Evolutionary conservation across 2,329 filamentous ascomycete genomes (phyloP).

Genomic region (Aschersonia sp.): DNA sequence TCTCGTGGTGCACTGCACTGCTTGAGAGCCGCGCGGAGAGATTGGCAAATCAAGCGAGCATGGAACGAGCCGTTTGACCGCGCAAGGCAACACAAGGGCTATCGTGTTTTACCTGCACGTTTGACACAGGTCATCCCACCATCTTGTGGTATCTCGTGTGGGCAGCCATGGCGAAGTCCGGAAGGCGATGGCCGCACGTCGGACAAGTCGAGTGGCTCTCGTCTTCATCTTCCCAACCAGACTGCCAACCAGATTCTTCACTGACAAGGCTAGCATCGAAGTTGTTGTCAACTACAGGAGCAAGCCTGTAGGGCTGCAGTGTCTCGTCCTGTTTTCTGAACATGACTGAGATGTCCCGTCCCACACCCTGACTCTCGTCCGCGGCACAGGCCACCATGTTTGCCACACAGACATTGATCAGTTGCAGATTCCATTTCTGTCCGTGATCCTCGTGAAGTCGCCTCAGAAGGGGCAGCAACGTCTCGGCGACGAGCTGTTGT

Average conservation of each 20-base stretch:
- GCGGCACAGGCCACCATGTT: slow-evolving; percentile 57
- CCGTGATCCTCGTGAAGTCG: slow-evolving; percentile 54
- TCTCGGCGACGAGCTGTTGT: slow-evolving; percentile 54
- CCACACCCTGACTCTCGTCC: slow-evolving; percentile 36
- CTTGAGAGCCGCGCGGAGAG: too few species aligned
- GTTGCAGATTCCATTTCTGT: slow-evolving; percentile 60
- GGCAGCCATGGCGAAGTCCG: slow-evolving; percentile 41
- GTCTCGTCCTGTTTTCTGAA: slow-evolving; percentile 61
- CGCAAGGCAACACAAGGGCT: background rate
- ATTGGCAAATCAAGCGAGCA: background rate
- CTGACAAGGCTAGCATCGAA: slow-evolving; percentile 11
- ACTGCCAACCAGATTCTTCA: slow-evolving; percentile 7
- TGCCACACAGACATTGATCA: slow-evolving; percentile 76
- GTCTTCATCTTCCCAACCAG: slow-evolving; percentile 16
- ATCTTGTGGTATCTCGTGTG: slow-evolving; percentile 28
- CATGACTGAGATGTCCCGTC: slow-evolving; percentile 70
- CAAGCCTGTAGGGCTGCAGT: slow-evolving; percentile 49
- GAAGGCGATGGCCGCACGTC: slow-evolving; percentile 37
- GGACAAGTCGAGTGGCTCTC: slow-evolving; percentile 19
- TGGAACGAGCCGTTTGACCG: background rate
- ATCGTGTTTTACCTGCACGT: background rate
- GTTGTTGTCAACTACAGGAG: slow-evolving; percentile 16
- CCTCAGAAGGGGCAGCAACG: slow-evolving; percentile 57
- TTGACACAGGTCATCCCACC: slow-evolving; percentile 6
- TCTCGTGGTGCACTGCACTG: too few species aligned